These are phyloP conservation scores for Carpinus fangiana DNA, from an alignment of 306 rosid genomes.

Conservation along the genomic window DNA sequence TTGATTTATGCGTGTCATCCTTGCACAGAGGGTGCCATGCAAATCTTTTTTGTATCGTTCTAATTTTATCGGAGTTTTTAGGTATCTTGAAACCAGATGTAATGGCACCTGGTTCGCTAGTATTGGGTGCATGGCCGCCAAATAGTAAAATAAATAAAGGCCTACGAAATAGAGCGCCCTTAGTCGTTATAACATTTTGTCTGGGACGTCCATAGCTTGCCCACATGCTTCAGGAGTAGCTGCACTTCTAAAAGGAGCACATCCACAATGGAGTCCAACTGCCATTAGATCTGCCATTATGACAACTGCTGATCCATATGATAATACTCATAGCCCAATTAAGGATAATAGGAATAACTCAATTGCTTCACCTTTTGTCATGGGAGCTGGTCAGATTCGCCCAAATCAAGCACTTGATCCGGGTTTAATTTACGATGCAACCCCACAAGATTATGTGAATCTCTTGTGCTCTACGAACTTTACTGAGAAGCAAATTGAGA, in stretches of 20 bases:
- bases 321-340: conserved; percentile 27
- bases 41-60: too few species aligned
- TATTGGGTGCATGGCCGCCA: neutral
- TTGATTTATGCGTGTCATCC: too few species aligned
- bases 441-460: conserved; percentile 23
- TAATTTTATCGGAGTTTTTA: neutral
- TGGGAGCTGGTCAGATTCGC: neutral
- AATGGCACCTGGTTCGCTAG: conserved; percentile 5
- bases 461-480: conserved; percentile 10
- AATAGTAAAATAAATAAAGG: neutral
- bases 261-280: conserved; percentile 18
- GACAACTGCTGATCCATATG: neutral
- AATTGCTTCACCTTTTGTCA: neutral
- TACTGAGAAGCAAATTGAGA: neutral
- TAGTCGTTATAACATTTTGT: neutral
- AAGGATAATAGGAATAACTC: neutral
- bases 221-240: conserved; percentile 16
- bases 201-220: conserved; percentile 13
- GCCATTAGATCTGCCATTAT: conserved; percentile 17
- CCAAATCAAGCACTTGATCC: conserved; percentile 20
- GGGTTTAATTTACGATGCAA: conserved; percentile 24
- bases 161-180: neutral
- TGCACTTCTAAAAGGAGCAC: conserved; percentile 15
- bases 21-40: too few species aligned
- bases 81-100: conserved; percentile 16